Base-by-base conservation (phyloP, 2,329 filamentous ascomycete species). In the Parascedosporium putredinis region DNA sequence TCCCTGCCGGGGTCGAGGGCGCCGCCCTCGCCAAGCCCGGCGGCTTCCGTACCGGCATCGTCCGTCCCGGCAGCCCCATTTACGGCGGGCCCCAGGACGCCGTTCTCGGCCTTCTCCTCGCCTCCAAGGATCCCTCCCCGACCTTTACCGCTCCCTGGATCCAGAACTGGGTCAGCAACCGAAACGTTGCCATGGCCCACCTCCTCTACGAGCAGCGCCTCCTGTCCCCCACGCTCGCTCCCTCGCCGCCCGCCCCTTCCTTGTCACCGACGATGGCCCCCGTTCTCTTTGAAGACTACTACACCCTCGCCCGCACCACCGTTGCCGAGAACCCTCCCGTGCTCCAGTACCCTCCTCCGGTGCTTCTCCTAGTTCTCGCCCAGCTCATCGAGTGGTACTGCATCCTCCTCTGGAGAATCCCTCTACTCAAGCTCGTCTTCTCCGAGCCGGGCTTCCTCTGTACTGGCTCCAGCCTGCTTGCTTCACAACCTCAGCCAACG, bases 121-220 rank as follows among this genome's bases (percentile, higher is more conserved):
- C 57, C n/a, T 52, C 57, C 14, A 61, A 66, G 23, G 25, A 18
- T 12, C 62, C 59, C 9, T 58, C 63, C 36, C 65, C 66, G 2
- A 71, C 67, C 42, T 77, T 73, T 67, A 64, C 69, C 23, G 56
- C 59, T 4, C 64, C 67, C 14, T 61, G 71, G 24, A 62, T 75
- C 23, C 73, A 78, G 56, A 72, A 70, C 58, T 75, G 72, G 56
- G 70, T 75, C 44, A 65, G 71, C 53, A 67, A 65, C 4, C 68
- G 70, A 49, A 78, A 80, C 59, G 71, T 76, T 52, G 73, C 75
- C 8, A 61, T 78, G 16, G 74, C 70, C 4, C 75, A 80, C 55
- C 63, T 79, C 3, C 63, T 70, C 22, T 74, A 75, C 58, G 75
- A 79, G 59, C 67, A 69, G 16, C 71, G 71, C 5, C 66, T 81